phyloP scores from a whole-genome alignment of 2,329 filamentous ascomycete species.

The Pseudocercospora pini-densiflorae region DNA sequence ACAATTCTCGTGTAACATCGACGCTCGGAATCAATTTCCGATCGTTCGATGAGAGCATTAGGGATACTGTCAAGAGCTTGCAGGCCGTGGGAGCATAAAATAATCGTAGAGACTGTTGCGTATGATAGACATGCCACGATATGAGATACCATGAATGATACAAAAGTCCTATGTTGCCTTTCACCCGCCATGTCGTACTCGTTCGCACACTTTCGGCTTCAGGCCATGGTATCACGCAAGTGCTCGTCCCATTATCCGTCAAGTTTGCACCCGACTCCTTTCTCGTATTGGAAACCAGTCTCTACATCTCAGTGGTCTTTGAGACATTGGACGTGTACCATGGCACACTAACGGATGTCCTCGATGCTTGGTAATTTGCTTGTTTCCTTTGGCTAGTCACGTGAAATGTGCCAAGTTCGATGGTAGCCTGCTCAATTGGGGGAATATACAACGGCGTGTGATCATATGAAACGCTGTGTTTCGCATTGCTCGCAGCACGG shows the following conservation, averaged over 20 bases:
- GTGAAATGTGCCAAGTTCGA: not conserved
- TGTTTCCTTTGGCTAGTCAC: not conserved
- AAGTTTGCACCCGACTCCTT: not conserved
- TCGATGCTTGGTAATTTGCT: not conserved
- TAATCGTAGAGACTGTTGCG: not conserved
- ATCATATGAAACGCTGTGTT: not conserved
- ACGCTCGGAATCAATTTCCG: conserved; percentile 66
- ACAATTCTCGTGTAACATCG: conserved; percentile 58
- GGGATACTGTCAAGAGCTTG: conserved; percentile 67
- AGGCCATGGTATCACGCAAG: not conserved
- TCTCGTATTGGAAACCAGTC: not conserved
- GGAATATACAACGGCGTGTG: not conserved
- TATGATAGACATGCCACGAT: not conserved
- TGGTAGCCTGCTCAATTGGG: not conserved
- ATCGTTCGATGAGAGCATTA: conserved; percentile 61
- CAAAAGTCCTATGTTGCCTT: not conserved
- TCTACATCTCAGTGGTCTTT: not conserved
- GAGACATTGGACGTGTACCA: conserved; percentile 8
- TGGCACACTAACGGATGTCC: conserved; percentile 3
- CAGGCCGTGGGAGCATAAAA: conserved; percentile 56
- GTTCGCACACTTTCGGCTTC: no score
- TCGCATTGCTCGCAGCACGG: not conserved
- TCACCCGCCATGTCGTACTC: not conserved
- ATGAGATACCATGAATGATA: not conserved
- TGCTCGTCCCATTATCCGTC: not conserved